Evolutionary conservation across 176 grass and related monocot species (phyloP), one percentile per base, ranked within the genome.

Genomic region (Triticum turgidum): DNA sequence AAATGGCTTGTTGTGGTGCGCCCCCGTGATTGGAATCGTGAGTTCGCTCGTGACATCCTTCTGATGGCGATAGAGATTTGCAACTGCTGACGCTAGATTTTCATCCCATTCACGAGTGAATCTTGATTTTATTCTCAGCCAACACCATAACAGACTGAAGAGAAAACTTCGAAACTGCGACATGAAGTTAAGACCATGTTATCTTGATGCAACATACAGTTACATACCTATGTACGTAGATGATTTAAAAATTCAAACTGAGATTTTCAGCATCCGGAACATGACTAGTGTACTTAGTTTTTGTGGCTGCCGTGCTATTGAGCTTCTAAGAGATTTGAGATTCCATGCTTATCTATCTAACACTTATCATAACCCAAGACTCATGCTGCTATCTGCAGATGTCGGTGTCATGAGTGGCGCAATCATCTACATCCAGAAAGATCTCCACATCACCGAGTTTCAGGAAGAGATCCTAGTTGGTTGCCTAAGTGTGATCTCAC

Each of bases 391-490:
- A 47, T 87, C 73, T 91, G 63, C 80, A 98, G 95, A 98, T 93
- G 93, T 98, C 24, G 95, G 95, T 73, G 93, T 98, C 33, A 95
- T 98, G 95, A 98, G 93, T 47, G 95, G 93, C 1, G 87, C 87
- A 5, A 95, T 98, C 61, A 76, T 98, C 78, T 98, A 93, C 85
- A 98, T 98, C 24, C 80, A 95, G 82, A 98, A 98, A 88, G 91
- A 98, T 85, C 92, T 98, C 34, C 89, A 90, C 49, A 98, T 98
- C 54, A 92, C 83, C 1, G 95, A 98, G 87, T 95, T 98, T 61
- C 85, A 98, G 88, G 69, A 93, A 89, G 93, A 98, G 89, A 87
- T 98, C 30, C 87, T 98, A 76, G 87, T 98, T 5, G 91, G 95
- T 25, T 98, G 93, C 51, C 77, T 98, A n/a, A 98, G 95, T 74